Base-by-base conservation (phyloP, 805 yeast genomes). In the Suhomyces sp. region DNA sequence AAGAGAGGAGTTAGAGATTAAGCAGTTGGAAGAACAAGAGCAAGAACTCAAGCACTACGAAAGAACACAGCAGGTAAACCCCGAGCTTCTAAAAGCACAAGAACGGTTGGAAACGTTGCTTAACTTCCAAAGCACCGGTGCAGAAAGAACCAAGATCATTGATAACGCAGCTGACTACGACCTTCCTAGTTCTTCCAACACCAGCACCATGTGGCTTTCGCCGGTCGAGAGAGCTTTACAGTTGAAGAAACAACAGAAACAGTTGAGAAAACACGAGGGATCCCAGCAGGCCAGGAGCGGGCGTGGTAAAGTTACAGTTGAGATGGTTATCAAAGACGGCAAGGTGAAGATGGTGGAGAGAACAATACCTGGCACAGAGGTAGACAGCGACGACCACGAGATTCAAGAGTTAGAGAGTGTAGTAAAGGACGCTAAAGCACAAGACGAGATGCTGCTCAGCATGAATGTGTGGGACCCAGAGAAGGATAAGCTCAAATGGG, bases 161-260 rank as follows among this genome's bases (percentile, higher is more conserved):
- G 99, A 94, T 66, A 86, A 90, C 64, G 97, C 96, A 0, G 83
- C 96, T 5, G 99, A 94, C 66, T 90, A 82, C 65, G 96, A 89
- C 48, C 69, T 86, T 51, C 82, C 90, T 0, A 73, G 74, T 2
- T 54, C 64, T 2, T 70, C 79, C 0, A 19, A 23, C 26, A 23
- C 33, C 5, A 62, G 79, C 40, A 86, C 82, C 58, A 73, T 86
- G 56, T 94, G 99, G 98, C 85, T 96, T 0, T 86, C 96, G 1
- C 85, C 87, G 0, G 78, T 86, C 50, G 97, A 96, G 60, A 82
- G 94, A 59, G 97, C 97, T 0, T 73, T 90, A 53, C 90, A 89
- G 65, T 72, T 94, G 60, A 90, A 91, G 66, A 84, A 84, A 59
- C 97, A 92, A 66, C 98, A 94, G 62, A 80, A 86, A 54, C 85